Base-by-base conservation (phyloP, 345 rosid species). In the Rhizophora mangle region DNA sequence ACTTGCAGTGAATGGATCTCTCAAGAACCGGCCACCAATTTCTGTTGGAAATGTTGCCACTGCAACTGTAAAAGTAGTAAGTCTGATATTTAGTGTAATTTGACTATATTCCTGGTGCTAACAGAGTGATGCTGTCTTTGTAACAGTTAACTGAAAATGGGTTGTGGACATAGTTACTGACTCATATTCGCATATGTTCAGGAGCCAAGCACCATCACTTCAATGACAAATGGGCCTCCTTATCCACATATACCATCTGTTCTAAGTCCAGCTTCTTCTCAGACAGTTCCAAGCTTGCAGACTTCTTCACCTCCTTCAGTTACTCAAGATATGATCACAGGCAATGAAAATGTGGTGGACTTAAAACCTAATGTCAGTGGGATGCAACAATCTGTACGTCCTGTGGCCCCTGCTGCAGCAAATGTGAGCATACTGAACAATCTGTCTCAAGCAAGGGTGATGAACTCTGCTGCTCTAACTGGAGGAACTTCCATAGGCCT, bases 31-130 rank as follows among this genome's bases (percentile, higher is more conserved):
- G 60, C 93, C 84, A 74, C 77, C 92, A 68, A 79, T 85, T 79
- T 82, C 96, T 68, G 90, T 36, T 63, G 97, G 85, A 77, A 85
- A 80, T 82, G 86, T 82, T 68, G 90, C 98, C 26, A 73, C 85
- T 60, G 87, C 97, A 68, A 89, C 89, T 69, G 93, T 91, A 71
- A 94, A 94, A 94, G 90, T 89, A 72, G 98, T 91, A 84, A 85
- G 98, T 74, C 65, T 75, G 30, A 49, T 58, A 61, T 68, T 74
- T 64, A 53, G 55, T 21, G 46, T 52, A 56, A 52, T 68, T 70
- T 47, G 60, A 29, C 0, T 64, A 26, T 67, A 39, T 66, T 65
- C 22, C 18, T 43, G 18, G 18, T 43, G 18, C 46, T 39, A 3
- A 43, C 4, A 15, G 5, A 43, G 49, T 13, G 18, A 32, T 57